Evolutionary conservation across 2,329 filamentous ascomycete genomes (phyloP), one percentile per base, ranked within the genome.

Genomic region (Verticillium klebahnii): DNA sequence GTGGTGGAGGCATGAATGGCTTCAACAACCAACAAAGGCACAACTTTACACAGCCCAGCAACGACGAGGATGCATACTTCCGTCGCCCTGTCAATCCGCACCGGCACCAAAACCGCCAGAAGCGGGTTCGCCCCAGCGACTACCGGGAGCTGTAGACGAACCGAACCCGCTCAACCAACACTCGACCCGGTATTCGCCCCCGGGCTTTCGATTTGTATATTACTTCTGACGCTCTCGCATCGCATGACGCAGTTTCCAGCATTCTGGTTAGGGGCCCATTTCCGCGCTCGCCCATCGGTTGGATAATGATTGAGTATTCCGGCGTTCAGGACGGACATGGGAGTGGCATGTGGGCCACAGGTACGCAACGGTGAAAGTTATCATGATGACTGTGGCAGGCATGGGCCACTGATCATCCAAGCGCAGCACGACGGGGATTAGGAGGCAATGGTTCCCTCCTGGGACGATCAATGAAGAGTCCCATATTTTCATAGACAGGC

Each of bases 81-180:
- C 86, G 95, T 62, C 94, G 97, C 74, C 95, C 95, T 0, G 91
- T 98, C 65, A 99, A 99, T 72, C 94, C 93, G 2, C 91, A 97
- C 72, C 87, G 95, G 58, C 91, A 95, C 72, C 89, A 93, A 74
- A 92, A 93, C 71, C 86, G 90, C 69, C 89, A 92, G 69, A 86
- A 89, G 66, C 84, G 92, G 69, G 87, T 91, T 60, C 85, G 95
- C 61, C 93, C 93, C 12, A 95, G 92, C 73, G 95, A 99, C 77
- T 98, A 95, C 74, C 85, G 91, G 66, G 92, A 96, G 78, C 81
- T 97, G 57, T 93, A 71, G 79, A 61, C 55, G 36, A 40, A 50
- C n/a, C 11, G n/a, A n/a, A 19, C 8, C 9, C 25, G n/a, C n/a
- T 25, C 8, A 40, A 40, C 19, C 45, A 12, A 23, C 45, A 25